Conservation (phyloP, 768 basidiomycete species). For the Phanerodontia chrysosporium region DNA sequence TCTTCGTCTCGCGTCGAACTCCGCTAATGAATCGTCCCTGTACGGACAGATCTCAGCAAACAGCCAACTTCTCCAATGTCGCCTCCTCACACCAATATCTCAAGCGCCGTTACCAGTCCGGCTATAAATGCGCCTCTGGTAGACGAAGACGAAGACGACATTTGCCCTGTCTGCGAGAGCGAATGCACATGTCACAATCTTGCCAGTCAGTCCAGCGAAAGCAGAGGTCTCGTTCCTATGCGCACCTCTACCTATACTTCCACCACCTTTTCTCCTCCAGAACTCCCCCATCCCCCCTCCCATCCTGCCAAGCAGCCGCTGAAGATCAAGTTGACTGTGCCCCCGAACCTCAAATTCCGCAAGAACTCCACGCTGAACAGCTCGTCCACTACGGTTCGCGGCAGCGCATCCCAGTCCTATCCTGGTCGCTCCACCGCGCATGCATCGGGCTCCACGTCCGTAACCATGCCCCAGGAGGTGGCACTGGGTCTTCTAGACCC, state of each 20-base stretch:
- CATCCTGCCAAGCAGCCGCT: slow-evolving; percentile 36
- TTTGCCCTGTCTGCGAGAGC: slow-evolving; percentile 88
- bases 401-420: not conserved
- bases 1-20: not conserved
- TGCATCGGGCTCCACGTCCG: slow-evolving; percentile 8
- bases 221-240: slow-evolving; percentile 25
- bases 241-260: slow-evolving; percentile 33
- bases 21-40: slow-evolving; percentile 11
- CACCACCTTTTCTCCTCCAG: slow-evolving; percentile 27
- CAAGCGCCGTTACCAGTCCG: not conserved
- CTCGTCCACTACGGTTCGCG: slow-evolving; percentile 8
- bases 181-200: slow-evolving; percentile 75
- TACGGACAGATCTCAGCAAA: slow-evolving; percentile 32
- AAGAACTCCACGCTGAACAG: slow-evolving; percentile 12
- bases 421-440: not conserved
- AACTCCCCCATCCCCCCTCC: slow-evolving; percentile 20
- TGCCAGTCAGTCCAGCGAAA: slow-evolving; percentile 12
- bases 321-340: slow-evolving; percentile 73
- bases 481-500: slow-evolving; percentile 11
- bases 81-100: slow-evolving; percentile 56
- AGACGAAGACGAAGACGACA: slow-evolving; percentile 76
- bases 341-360: slow-evolving; percentile 40
- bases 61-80: slow-evolving; percentile 61
- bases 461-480: slow-evolving; percentile 12
- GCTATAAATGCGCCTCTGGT: not conserved